phyloP scores from a whole-genome alignment of 805 yeast genomes.

The Priceomyces haplophilus region DNA sequence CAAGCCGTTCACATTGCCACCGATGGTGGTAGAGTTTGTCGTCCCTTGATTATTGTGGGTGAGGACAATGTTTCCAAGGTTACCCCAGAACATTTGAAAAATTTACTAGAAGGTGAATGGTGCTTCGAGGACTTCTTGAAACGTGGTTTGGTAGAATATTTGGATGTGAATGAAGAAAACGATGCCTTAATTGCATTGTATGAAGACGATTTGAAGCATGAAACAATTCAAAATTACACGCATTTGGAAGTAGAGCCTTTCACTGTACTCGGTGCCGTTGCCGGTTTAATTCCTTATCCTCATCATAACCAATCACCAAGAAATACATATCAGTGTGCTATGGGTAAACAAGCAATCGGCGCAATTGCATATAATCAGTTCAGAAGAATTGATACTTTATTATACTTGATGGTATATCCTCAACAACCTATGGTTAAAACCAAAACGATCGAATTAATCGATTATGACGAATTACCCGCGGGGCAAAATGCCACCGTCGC shows the following conservation, averaged over 20 bases:
- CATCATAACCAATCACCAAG: constrained; percentile 92
- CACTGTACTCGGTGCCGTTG: constrained; percentile 89
- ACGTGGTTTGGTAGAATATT: constrained; percentile 86
- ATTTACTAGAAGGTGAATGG: constrained; percentile 66
- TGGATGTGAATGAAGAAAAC: constrained; percentile 96
- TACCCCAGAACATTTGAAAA: constrained; percentile 61
- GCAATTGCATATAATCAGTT: constrained; percentile 97
- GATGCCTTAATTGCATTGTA: constrained; percentile 90
- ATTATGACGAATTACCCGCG: constrained; percentile 95
- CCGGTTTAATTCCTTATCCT: constrained; percentile 88
- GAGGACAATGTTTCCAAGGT: constrained; percentile 70
- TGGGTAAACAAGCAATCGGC: constrained; percentile 99
- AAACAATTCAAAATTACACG: constrained; percentile 54
- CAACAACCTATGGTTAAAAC: constrained; percentile 99
- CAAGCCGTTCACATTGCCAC: constrained; percentile 95
- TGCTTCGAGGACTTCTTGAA: constrained; percentile 87
- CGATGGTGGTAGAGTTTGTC: constrained; percentile 97
- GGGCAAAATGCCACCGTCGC: constrained; percentile 99
- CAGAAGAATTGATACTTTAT: constrained; percentile 87
- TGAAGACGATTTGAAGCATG: constrained; percentile 53
- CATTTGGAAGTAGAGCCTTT: constrained; percentile 96
- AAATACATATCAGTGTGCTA: constrained; percentile 90
- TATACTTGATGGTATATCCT: constrained; percentile 96
- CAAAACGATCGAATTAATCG: constrained; percentile 90
- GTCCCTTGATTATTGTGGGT: constrained; percentile 84